Base-by-base conservation (phyloP, 2,329 filamentous ascomycete species). In the Diaporthe citri region DNA sequence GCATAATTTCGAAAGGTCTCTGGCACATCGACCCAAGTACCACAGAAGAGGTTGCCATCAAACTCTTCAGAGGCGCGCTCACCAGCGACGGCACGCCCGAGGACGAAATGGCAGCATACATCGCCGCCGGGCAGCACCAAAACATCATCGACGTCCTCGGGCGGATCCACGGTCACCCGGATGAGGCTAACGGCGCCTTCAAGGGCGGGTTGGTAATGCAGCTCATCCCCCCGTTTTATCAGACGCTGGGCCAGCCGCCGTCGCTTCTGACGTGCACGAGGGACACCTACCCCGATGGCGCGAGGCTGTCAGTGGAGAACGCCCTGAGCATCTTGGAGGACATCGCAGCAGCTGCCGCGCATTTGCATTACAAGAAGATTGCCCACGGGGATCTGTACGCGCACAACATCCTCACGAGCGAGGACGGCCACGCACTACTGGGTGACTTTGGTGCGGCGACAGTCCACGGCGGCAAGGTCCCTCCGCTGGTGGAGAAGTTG, bases 391-490 rank as follows among this genome's bases (percentile, higher is more conserved):
- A 88, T 77, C 72, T 88, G 48, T 87, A 87, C 69, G 86, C 86
- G 15, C 86, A 88, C 78, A 88, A 88, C 77, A 85, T 88, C 25
- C 81, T 88, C 15, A 84, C 84, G 34, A 82, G 81, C 67, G 80
- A 81, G 13, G 80, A 79, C 13, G 84, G 82, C 1, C 85, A 88
- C 76, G 86, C 87, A 5, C 77, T 88, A 17, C 80, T 88, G 4
- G 86, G 85, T 34, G 86, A 87, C 70, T 87, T 88, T 72, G 86
- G 86, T 15, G 87, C 86, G 1, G 86, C 86, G 1, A 87, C 86
- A 0, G 81, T 88, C 20, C 87, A 88, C 74, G 79, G 78, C 55
- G 77, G 74, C n/a, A 75, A 77, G 7, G 75, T 71, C 31, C 73
- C 43, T 15, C 59, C 66, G 57, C 72, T 74, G 36, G 66, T 88